These are phyloP conservation scores for Arthroderma sp. DNA, from an alignment of 2,329 filamentous ascomycete species.

Conservation along the genomic window DNA sequence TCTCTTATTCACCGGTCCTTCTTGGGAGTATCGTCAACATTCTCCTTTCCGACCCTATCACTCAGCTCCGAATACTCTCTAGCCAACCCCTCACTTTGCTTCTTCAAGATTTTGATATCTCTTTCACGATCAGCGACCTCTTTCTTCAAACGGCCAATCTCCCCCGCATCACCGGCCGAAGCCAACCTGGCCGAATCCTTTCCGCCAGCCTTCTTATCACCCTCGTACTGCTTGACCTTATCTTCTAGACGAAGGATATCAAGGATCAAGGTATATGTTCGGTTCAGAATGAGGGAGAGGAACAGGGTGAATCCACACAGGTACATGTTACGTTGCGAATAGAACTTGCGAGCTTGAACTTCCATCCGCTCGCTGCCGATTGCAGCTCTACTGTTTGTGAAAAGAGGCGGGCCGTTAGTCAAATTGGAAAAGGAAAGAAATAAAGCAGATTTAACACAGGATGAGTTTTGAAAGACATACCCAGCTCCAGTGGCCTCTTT, in stretches of 20 bases:
- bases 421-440: neutral
- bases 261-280: slow-evolving; percentile 94
- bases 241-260: slow-evolving; percentile 87
- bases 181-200: slow-evolving; percentile 62
- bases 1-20: slow-evolving; percentile 37
- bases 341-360: slow-evolving; percentile 98
- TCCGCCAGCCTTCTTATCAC: slow-evolving; percentile 43
- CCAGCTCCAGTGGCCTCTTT: slow-evolving; percentile 44
- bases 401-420: neutral
- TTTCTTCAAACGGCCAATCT: slow-evolving; percentile 62
- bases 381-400: slow-evolving; percentile 41
- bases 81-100: slow-evolving; percentile 72
- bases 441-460: neutral
- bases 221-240: slow-evolving; percentile 72
- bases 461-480: slow-evolving; percentile 28
- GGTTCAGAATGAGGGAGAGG: slow-evolving; percentile 93
- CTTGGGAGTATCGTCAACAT: slow-evolving; percentile 36
- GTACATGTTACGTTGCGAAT: slow-evolving; percentile 99
- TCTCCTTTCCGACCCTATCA: slow-evolving; percentile 57
- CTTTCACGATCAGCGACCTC: slow-evolving; percentile 60
- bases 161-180: slow-evolving; percentile 57
- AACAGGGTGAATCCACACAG: slow-evolving; percentile 98
- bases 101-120: slow-evolving; percentile 79
- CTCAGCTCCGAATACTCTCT: slow-evolving; percentile 76
- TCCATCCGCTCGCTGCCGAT: slow-evolving; percentile 93